phyloP scores from a whole-genome alignment of 208 protist species.

The Wallacemonas sp. region DNA sequence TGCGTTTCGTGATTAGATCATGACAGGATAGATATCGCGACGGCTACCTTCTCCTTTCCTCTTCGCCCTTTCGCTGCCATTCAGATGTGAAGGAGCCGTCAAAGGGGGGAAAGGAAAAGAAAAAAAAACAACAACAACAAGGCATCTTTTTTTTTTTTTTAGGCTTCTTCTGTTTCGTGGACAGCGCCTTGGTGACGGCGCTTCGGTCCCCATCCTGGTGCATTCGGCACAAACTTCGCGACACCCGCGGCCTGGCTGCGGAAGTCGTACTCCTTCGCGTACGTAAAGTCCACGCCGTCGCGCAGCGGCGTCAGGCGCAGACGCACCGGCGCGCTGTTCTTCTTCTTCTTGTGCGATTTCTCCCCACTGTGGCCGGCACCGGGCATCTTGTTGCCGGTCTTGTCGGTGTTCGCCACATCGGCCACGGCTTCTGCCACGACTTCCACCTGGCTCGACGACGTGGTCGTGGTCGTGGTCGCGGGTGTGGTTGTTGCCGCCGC shows the following conservation, averaged over 20 bases:
- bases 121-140: too few relatives aligned
- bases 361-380: neutral
- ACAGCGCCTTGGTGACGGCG: constrained; percentile 75
- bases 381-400: neutral
- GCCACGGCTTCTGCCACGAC: neutral
- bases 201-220: constrained; percentile 86
- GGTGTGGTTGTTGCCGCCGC: too few relatives aligned
- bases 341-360: constrained; percentile 16
- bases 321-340: constrained; percentile 18
- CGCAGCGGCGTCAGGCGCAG: constrained; percentile 45
- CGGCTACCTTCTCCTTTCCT: too few relatives aligned
- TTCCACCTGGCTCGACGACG: neutral
- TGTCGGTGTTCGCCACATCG: neutral
- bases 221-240: constrained; percentile 90
- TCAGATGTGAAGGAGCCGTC: too few relatives aligned
- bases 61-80: too few relatives aligned
- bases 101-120: too few relatives aligned
- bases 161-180: constrained; percentile 23
- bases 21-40: too few relatives aligned
- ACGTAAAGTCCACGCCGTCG: constrained; percentile 66
- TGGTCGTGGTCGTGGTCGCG: too few relatives aligned
- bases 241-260: constrained; percentile 68
- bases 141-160: too few relatives aligned
- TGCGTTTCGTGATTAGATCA: too few relatives aligned
- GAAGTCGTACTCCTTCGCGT: constrained; percentile 81